Conservation (phyloP, 306 rosid species). For the Calophaca sinica region DNA sequence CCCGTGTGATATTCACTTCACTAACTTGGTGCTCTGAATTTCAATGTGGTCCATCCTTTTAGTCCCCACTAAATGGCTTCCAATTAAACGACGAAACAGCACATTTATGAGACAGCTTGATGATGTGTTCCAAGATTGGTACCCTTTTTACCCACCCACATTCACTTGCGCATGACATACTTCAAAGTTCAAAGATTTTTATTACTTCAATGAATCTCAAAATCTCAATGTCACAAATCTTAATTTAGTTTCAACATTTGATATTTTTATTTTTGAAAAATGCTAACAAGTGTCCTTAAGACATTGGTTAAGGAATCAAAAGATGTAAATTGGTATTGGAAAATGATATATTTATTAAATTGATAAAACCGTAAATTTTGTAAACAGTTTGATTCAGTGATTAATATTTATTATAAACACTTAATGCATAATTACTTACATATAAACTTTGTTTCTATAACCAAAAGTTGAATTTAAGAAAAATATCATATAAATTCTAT, state of each 20-base stretch:
- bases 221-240: background rate
- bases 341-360: too few species aligned
- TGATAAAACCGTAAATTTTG: too few species aligned
- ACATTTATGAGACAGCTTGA: constrained; percentile 41
- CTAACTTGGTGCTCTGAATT: constrained; percentile 17
- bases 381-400: too few species aligned
- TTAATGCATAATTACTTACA: too few species aligned
- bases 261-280: background rate
- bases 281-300: too few species aligned
- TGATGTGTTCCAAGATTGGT: constrained; percentile 9
- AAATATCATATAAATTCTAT: too few species aligned
- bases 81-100: constrained; percentile 37
- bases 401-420: too few species aligned
- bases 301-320: too few species aligned
- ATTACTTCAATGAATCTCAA: background rate
- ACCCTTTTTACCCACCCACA: background rate
- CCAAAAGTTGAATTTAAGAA: too few species aligned
- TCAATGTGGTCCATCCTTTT: constrained; percentile 36
- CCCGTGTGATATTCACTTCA: constrained; percentile 14
- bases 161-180: too few species aligned
- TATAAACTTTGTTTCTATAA: too few species aligned
- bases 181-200: background rate
- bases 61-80: constrained; percentile 30
- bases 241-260: background rate
- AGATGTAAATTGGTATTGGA: too few species aligned